Base-by-base conservation (phyloP, 306 rosid genomes). In the Vigna nakashimae region DNA sequence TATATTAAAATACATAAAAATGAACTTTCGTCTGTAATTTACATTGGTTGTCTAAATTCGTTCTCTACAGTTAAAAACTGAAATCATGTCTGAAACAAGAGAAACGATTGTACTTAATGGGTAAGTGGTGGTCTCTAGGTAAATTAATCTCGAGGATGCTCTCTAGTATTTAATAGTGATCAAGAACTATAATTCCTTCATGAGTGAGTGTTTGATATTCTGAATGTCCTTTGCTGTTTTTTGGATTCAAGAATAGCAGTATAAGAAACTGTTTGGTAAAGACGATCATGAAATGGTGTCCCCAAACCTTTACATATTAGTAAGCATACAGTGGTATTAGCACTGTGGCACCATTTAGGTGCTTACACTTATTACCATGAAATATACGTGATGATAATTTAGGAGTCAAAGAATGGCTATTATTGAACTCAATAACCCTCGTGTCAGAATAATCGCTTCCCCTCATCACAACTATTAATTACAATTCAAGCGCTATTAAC, bases 401-500 rank as follows among this genome's bases (percentile, higher is more conserved):
- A 15, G 22, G 52, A 56, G 28, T 4, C 24, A 15, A 9, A 17
- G 1, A 7, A 20, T 4, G 30, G 7, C 24, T 67, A 40, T 26
- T 52, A 58, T 66, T 55, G 7, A 80, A 73, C 3, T 75, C 68
- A n/a, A 40, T 20, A 14, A 58, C 13, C 34, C 76, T 63, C 43
- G 36, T 45, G 45, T 50, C 45, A 87, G 76, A 65, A 51, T 34
- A 63, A 75, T 43, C 43, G 79, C 83, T 71, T 64, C 20, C 65
- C 30, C 69, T 71, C 55, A 56, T 67, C 87, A 87, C 40, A 38
- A 84, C 71, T 74, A 75, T 81, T 83, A 89, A 78, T 82, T 87
- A 87, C 93, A 85, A 30, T 83, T 87, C 58, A 81, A 74, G 38
- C 20, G 62, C 77, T 52, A 77, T 38, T 38, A 30, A 36, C 42